These are phyloP conservation scores for Plantago coronopus DNA, from an alignment of 305 asterid genomes.

Conservation along the genomic window DNA sequence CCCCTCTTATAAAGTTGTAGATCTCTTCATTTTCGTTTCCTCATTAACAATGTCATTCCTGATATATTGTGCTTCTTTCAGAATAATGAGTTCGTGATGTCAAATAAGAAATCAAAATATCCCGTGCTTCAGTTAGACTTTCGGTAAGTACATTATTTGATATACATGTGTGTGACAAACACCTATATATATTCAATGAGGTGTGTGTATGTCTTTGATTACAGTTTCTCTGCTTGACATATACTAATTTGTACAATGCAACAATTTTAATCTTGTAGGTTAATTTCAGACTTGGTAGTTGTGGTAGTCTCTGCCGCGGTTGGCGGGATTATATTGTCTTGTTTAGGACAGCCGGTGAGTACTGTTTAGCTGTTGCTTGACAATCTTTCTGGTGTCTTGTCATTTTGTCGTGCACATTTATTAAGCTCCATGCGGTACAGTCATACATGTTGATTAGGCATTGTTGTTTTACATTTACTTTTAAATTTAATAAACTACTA, in stretches of 20 bases:
- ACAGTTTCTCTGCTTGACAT: conserved; percentile 24
- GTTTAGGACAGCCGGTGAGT: conserved; percentile 96
- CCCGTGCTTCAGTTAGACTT: conserved; percentile 97
- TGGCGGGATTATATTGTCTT: conserved; percentile 92
- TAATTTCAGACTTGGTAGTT: conserved; percentile 95
- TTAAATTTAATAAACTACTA: conserved; percentile 12
- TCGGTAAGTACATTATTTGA: conserved; percentile 38
- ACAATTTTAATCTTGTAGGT: conserved; percentile 50
- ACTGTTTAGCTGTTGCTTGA: conserved; percentile 24
- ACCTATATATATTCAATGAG: too few species aligned
- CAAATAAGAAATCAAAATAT: conserved; percentile 86
- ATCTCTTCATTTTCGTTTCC: background rate
- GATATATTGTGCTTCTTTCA: conserved; percentile 30
- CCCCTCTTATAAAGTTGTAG: background rate
- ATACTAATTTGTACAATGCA: conserved; percentile 15
- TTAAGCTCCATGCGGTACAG: background rate
- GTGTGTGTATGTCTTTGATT: background rate
- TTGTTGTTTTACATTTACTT: conserved; percentile 17
- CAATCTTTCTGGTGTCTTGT: conserved; percentile 15
- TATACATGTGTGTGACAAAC: too few species aligned
- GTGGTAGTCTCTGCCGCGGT: conserved; percentile 93
- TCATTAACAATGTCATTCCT: conserved; percentile 21
- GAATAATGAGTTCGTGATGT: conserved; percentile 93
- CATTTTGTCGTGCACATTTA: background rate
- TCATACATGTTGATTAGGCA: background rate